Base-by-base conservation (phyloP, 805 yeast species). In the Suhomyces sp. region DNA sequence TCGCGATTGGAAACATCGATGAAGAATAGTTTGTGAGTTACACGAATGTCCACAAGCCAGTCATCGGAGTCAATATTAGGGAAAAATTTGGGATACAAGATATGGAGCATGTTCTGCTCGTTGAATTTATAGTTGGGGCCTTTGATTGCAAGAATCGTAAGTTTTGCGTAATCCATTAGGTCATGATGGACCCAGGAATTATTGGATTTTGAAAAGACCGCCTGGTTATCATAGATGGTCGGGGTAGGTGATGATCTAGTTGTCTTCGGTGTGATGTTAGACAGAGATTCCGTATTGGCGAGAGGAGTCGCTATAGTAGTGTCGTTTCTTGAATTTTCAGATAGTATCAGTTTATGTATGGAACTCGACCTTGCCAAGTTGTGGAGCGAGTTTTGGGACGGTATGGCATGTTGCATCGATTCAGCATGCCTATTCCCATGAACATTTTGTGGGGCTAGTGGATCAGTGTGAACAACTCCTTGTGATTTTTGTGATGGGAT, bases 21-120 rank as follows among this genome's bases (percentile, higher is more conserved):
- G 6, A 38, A 35, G 41, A 51, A 48, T 14, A 59, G 38, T 24
- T 45, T 38, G 11, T 43, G 40, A 8, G 51, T 18, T 6, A 51
- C 40, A 19, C 50, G 40, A 9, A 42, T 43, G 19, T 48, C 42
- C 0, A 66, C 67, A 9, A 42, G 28, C 70, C 72, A 68, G 32
- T 65, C 67, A 39, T 65, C 71, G 0, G 65, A 56, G 34, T 65
- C 70, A 17, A 61, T 52, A 31, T 67, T 66, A 26, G 71, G 71
- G 32, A 60, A 68, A 46, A 64, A 65, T 33, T 65, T 65, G 10
- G 74, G 74, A 43, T 68, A 68, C 12, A 67, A 49, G 19, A 68
- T 67, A 36, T 68, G 73, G 26, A 67, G 50, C 58, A 65, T 58
- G 36, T 65, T 67, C 39, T 68, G 74, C 35, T 66, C 72, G 29